These are phyloP conservation scores for Candida michaelii DNA, from an alignment of 805 yeast species.

Conservation along the genomic window DNA sequence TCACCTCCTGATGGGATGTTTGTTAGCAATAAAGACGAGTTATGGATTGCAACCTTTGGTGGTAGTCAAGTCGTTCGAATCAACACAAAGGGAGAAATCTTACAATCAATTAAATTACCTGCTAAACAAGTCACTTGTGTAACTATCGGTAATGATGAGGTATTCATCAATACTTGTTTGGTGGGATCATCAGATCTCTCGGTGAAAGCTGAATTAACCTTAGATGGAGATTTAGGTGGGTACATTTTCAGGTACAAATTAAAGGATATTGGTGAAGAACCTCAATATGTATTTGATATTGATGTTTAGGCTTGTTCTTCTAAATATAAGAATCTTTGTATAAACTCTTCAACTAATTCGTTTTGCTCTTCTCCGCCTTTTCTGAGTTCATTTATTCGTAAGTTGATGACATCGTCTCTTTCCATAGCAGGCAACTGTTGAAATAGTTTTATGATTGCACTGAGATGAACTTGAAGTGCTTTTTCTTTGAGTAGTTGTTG, in stretches of 20 bases:
- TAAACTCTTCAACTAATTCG: slow-evolving; percentile 69
- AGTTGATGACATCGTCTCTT: slow-evolving; percentile 56
- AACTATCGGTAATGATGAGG: slow-evolving; percentile 63
- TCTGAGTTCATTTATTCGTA: slow-evolving; percentile 60
- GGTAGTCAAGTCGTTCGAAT: slow-evolving; percentile 56
- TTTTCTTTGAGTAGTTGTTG: slow-evolving; percentile 48
- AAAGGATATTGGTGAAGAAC: slow-evolving; percentile 8
- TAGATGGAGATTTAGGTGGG: slow-evolving; percentile 59
- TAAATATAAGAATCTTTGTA: slow-evolving; percentile 31
- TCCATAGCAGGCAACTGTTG: slow-evolving; percentile 40
- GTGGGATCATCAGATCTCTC: slow-evolving; percentile 42
- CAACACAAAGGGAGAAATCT: slow-evolving; percentile 47
- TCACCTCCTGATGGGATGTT: slow-evolving; percentile 73
- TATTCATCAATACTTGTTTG: slow-evolving; percentile 71
- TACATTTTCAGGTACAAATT: slow-evolving; percentile 14
- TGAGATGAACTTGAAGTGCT: slow-evolving; percentile 56
- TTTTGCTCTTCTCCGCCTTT: slow-evolving; percentile 67
- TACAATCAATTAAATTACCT: slow-evolving; percentile 57
- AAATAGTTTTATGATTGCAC: slow-evolving; percentile 33
- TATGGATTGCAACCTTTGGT: slow-evolving; percentile 70
- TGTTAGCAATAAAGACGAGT: slow-evolving; percentile 50
- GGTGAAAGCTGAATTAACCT: slow-evolving; percentile 19
- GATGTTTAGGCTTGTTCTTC: neutral
- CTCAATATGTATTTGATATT: slow-evolving; percentile 7
- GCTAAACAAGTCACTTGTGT: slow-evolving; percentile 63